Base-by-base conservation (phyloP, 805 yeast genomes). In the Torulaspora maleeae region DNA sequence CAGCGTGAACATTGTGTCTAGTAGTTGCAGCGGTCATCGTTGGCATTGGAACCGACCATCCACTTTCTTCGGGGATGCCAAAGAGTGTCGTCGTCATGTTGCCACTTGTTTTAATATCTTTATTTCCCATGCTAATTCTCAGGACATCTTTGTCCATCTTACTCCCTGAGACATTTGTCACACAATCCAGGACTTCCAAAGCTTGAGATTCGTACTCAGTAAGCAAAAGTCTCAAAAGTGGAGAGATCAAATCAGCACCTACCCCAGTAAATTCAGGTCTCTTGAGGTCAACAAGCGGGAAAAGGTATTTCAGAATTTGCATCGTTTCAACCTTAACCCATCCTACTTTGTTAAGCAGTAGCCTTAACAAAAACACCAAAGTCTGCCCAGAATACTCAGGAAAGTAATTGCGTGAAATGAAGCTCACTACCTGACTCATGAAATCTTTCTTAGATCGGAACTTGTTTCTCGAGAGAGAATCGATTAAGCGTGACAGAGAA, bases 21-120 rank as follows among this genome's bases (percentile, higher is more conserved):
- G 98, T 86, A 12, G 86, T 78, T 0, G 95, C 84, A 0, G 96
- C 88, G 1, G 93, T 83, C 35, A 88, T 80, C 0, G 91, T 86
- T 2, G 99, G 96, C 91, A 86, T 85, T 1, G 98, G 95, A 40
- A 95, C 81, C 0, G 96, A 83, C 99, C 99, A 93, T 1, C 99
- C 99, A 58, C 84, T 81, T 10, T 86, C 95, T 24, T 67, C 71
- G 0, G 99, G 98, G 19, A 91, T 82, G 12, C 99, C 99, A 69
- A 89, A 95, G 44, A 93, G 70, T 0, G 97, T 88, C 0, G 93
- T 89, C 2, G 93, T 83, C 54, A 79, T 82, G 53, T 86, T 96
- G 59, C 83, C 85, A 52, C 86, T 95, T 51, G 83, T 86, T 55
- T 84, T 79, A 54, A 85, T 73, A 7, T 86, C 78, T 11, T 82